Evolutionary conservation across 805 yeast genomes (phyloP), one percentile per base, ranked within the genome.

Genomic region (Zygotorulaspora chibaensis): DNA sequence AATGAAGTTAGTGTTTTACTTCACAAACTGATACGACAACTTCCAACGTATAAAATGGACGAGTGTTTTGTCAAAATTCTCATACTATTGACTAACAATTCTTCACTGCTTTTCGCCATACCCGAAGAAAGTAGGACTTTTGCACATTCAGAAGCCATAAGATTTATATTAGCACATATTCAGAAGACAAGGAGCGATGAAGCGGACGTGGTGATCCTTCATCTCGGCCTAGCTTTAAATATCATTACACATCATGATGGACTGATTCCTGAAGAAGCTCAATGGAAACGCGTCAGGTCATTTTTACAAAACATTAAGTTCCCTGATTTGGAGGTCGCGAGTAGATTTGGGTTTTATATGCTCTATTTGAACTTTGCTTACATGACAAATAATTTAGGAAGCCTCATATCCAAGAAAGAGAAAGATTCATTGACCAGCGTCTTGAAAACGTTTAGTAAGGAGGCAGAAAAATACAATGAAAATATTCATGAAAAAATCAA

Each of bases 81-180:
- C 11, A 58, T 62, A n/a, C 40, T 59, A 25, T 16, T 59, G 10
- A 55, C 65, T 17, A 62, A 58, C 36, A 53, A 53, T 17, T 23
- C 18, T 8, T 34, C 20, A 3, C 16, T 43, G 17, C 15, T 46
- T 20, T 15, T 31, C 6, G 12, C 15, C 11, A 27, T 43, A 3
- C 9, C 41, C 3, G 10, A 11, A 2, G 23, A 30, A 9, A 28
- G 39, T 2, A 48, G 43, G 30, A 43, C 39, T n/a, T 23, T 15
- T 3, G 23, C 49, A 5, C 26, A 46, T 12, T 12, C 40, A 8
- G 35, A 23, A 8, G 37, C 43, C 11, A 23, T 51, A 27, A 26
- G 43, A 1, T 46, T 35, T 38, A 40, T 50, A 5, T 28, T 47
- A 8, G 15, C 31, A 13, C 26, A 46, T 28, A 26, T 54, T 8